A percentile compares a stretch with the other conserved stretches of the same genome.
These are phyloP conservation scores for Polygonum maritimum DNA, from an alignment of 148 eudicot genomes.

Conservation along the genomic window DNA sequence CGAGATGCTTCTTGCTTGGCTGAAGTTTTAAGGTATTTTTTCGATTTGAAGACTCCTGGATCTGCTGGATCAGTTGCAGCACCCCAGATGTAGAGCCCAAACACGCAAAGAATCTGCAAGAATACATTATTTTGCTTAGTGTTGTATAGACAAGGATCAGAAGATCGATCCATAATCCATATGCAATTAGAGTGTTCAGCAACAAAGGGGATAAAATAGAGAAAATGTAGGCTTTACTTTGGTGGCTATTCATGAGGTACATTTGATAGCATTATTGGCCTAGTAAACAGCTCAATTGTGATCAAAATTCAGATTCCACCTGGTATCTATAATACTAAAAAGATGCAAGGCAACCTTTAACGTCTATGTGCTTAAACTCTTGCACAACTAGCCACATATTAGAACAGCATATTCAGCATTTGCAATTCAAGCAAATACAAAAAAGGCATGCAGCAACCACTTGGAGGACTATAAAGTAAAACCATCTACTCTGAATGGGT, in stretches of 20 bases:
- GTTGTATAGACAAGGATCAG: background rate
- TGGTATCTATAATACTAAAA: background rate
- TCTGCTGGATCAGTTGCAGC: constrained; percentile 96
- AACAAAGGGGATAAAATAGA: background rate
- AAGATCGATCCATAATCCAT: background rate
- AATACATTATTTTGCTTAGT: background rate
- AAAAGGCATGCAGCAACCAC: background rate
- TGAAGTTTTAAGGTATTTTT: constrained; percentile 57
- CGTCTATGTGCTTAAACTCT: background rate
- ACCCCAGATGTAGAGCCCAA: constrained; percentile 88
- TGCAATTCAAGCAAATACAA: background rate
- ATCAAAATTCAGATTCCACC: background rate
- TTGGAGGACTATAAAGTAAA: too few species aligned
- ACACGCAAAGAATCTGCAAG: constrained; percentile 55
- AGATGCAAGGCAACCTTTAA: background rate
- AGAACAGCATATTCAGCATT: background rate
- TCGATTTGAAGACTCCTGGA: constrained; percentile 83
- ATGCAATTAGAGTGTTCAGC: background rate
- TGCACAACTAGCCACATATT: background rate
- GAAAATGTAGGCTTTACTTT: background rate
- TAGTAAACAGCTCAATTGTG: background rate
- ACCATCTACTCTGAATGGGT: background rate
- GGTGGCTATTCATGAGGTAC: background rate
- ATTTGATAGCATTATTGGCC: background rate
- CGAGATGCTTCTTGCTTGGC: constrained; percentile 26